Evolutionary conservation across 345 rosid genomes (phyloP), one percentile per base, ranked within the genome.

Genomic region (Durio zibethinus): DNA sequence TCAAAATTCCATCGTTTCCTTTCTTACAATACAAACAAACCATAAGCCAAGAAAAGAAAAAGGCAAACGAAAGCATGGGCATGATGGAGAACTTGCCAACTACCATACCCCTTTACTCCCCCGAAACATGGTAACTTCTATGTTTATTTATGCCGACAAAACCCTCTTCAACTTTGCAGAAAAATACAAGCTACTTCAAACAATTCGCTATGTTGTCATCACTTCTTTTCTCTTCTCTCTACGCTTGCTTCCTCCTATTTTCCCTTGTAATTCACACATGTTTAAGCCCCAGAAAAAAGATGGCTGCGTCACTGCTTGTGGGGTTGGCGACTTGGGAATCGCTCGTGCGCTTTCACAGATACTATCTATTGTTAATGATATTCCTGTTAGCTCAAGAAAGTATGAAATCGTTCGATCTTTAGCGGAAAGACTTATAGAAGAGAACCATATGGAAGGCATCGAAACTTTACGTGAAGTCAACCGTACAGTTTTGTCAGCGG

Each of bases 321-420:
- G 57, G 42, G 70, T 36, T 9, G 81, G 76, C 8, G 93, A 89
- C 23, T 86, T 96, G 0, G 90, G 94, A 52, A 83, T 94, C 53
- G 88, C 87, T 29, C 89, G 97, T 62, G 92, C 92, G 29, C 92
- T 92, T 53, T 87, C 89, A 25, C 94, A 94, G 82, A 75, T 91
- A 1, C 42, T 92, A 35, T 78, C 91, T 1, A 83, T 83, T 5
- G 82, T 91, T 45, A 92, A 83, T 59, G 92, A 88, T 50, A 79
- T 94, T 14, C 97, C 97, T 0, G 97, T 89, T 25, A 88, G 84
- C 43, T 94, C 98, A 2, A 86, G 96, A 47, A 94, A 94, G 81
- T 92, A 94, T 82, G 87, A 94, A 78, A 80, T 88, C 11, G 93
- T 90, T 70, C 78, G 94, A 73, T 85, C 92, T 3, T 76, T 94